Base-by-base conservation (phyloP, 805 yeast genomes). In the Saccharomycopsis capsularis region DNA sequence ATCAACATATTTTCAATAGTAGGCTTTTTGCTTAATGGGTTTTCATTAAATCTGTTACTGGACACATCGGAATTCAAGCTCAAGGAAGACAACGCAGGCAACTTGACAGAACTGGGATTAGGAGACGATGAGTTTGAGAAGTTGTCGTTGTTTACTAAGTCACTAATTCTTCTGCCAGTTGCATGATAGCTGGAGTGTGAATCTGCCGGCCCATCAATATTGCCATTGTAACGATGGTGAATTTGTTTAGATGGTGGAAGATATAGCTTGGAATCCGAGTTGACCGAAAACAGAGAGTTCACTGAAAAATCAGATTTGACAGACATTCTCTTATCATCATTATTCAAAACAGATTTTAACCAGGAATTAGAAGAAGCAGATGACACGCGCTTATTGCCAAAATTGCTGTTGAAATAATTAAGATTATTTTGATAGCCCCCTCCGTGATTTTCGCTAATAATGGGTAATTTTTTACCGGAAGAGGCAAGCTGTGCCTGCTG, bases 401-500 rank as follows among this genome's bases (percentile, higher is more conserved):
- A 25, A 16, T 25, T 30, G 25, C 40, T 40, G 18, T 46, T 46
- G 29, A 40, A 46, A 16, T 41, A 36, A 24, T 36, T 46, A 19
- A 32, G 23, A 23, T 44, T 32, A 19, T 19, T 16, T 13, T 40
- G 38, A n/a, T 45, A 34, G 23, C 38, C 27, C n/a, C 37, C 21
- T 4, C 38, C 34, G n/a, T 43, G 36, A 22, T 21, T 46, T 25
- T 50, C 54, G 27, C 36, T 48, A 40, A 52, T 49, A 23, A 45
- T 52, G 11, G 53, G 53, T 16, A 52, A 36, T 19, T 44, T 45
- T 21, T 42, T 48, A 3, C 43, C 48, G 4, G 48, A 29, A 19
- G 53, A 32, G 16, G 47, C 47, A 13, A 52, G 34, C 32, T 52
- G 55, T 11, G 55, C 55, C 24, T 52, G 55, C 34, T 52, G 55